phyloP scores from a whole-genome alignment of 768 basidiomycete genomes.

The Mycena vitilis region DNA sequence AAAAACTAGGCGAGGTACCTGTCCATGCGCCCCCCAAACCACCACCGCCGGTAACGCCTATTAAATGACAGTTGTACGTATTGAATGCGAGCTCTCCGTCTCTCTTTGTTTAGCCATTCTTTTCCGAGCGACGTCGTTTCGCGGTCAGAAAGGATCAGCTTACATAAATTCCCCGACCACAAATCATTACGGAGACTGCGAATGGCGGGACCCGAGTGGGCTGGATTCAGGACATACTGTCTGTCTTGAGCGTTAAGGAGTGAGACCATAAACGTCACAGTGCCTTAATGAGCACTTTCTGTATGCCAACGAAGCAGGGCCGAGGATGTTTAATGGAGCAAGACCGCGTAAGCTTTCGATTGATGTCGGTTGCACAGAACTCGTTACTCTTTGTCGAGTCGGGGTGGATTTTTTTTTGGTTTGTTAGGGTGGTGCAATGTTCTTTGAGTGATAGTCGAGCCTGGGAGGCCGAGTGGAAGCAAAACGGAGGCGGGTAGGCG shows the following conservation, averaged over 20 bases:
- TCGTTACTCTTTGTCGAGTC: slow-evolving; percentile 1
- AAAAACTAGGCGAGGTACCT: slow-evolving; percentile 32
- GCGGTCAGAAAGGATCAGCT: too few species aligned
- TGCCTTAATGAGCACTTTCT: slow-evolving; percentile 11
- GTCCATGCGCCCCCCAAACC: slow-evolving; percentile 21
- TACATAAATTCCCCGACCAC: too few species aligned
- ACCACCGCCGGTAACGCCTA: slow-evolving; percentile 30
- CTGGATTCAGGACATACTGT: too few species aligned
- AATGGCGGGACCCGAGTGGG: too few species aligned
- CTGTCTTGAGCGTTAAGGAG: neutral
- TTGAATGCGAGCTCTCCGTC: slow-evolving; percentile 24
- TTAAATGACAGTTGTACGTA: slow-evolving; percentile 33
- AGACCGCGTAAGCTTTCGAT: slow-evolving; percentile 6
- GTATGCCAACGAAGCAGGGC: slow-evolving; percentile 23
- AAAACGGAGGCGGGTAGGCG: slow-evolving; percentile 1
- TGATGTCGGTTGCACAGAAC: slow-evolving; percentile 7
- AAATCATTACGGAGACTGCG: too few species aligned
- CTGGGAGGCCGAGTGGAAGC: neutral
- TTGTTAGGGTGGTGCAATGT: neutral
- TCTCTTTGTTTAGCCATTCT: neutral
- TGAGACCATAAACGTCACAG: neutral
- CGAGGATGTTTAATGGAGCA: slow-evolving; percentile 22
- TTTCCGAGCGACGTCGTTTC: neutral
- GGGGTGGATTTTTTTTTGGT: neutral
- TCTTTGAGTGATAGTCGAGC: neutral